These are phyloP conservation scores for Blakeslea trispora DNA, from an alignment of 371 early-diverging fungal species.

Conservation along the genomic window DNA sequence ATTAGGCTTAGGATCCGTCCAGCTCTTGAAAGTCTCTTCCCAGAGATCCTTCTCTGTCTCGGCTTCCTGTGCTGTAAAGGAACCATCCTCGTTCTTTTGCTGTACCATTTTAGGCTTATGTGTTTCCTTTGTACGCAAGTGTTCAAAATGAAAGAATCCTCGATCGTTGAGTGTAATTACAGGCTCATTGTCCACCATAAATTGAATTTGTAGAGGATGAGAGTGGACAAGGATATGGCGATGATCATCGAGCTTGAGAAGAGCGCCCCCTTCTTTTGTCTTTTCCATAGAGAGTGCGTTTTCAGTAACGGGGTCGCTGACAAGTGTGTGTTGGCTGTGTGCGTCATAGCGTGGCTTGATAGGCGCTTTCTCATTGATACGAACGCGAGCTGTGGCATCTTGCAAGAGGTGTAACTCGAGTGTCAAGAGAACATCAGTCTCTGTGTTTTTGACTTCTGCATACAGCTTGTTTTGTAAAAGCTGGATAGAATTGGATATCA, in stretches of 20 bases:
- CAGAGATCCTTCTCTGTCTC: constrained; percentile 69
- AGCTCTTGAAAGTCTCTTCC: constrained; percentile 88
- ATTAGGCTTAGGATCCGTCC: constrained; percentile 89
- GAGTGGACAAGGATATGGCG: constrained; percentile 55
- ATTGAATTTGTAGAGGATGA: constrained; percentile 68
- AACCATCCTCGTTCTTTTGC: constrained; percentile 40
- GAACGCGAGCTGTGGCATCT: constrained; percentile 66
- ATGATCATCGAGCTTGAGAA: constrained; percentile 23
- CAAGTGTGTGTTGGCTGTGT: constrained; percentile 62
- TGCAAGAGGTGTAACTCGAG: constrained; percentile 56
- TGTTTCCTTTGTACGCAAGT: constrained; percentile 66
- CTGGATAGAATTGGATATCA: constrained; percentile 54
- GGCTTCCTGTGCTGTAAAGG: constrained; percentile 45
- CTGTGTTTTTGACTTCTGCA: constrained; percentile 62
- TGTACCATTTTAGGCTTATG: constrained; percentile 50
- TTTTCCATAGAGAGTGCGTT: constrained; percentile 24
- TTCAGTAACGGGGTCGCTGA: constrained; percentile 37
- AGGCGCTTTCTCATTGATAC: constrained; percentile 70
- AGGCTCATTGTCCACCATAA: constrained; percentile 61
- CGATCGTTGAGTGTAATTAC: constrained; percentile 80
- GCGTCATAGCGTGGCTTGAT: constrained; percentile 74
- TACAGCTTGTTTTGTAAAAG: constrained; percentile 50
- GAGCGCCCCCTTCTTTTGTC: constrained; percentile 21
- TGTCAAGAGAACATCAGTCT: constrained; percentile 46
- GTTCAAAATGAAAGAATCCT: constrained; percentile 86